Evolutionary conservation across 306 rosid genomes (phyloP), one percentile per base, ranked within the genome.

Genomic region (Prosopis cineraria): DNA sequence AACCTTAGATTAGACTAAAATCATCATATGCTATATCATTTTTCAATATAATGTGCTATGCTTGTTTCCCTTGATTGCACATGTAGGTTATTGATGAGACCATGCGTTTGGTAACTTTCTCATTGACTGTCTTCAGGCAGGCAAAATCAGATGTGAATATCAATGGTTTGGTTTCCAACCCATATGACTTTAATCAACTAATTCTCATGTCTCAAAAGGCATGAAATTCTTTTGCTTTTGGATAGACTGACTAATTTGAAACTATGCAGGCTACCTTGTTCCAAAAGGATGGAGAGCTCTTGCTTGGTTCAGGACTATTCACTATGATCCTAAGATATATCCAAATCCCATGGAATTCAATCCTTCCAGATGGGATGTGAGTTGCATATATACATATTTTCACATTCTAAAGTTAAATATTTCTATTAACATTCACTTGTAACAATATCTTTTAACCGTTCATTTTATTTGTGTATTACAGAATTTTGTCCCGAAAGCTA

Each of bases 221-320:
- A 3, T 6, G 0, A 1, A 1, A 0, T 17, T 47, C 20, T 20
- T 7, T 6, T n/a, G 11, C 2, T 48, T 52, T n/a, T 52, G 12
- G 13, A 2, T 0, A 27, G 8, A 9, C 13, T 9, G 4, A 9
- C 29, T 52, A 52, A 52, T 20, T 8, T 52, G 29, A 10, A 52
- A 52, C 8, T 31, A 10, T 33, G 5, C 77, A 93, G 97, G 97
- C 24, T 90, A 89, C 66, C 53, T 55, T 67, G 88, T 90, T 78
- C 97, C 96, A 19, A 87, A 89, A 68, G 97, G 92, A 10, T 90
- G 97, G 97, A 93, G 83, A 84, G 89, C 76, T 5, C 75, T 93
- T 13, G 76, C 75, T 0, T 93, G 97, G 97, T 93, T 90, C 31
- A 85, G 97, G 60, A 79, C 87, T 8, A 87, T 93, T 86, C 97